Evolutionary conservation across 495 filamentous ascomycete species (phyloP).

Genomic region (Penicillium coffeae): DNA sequence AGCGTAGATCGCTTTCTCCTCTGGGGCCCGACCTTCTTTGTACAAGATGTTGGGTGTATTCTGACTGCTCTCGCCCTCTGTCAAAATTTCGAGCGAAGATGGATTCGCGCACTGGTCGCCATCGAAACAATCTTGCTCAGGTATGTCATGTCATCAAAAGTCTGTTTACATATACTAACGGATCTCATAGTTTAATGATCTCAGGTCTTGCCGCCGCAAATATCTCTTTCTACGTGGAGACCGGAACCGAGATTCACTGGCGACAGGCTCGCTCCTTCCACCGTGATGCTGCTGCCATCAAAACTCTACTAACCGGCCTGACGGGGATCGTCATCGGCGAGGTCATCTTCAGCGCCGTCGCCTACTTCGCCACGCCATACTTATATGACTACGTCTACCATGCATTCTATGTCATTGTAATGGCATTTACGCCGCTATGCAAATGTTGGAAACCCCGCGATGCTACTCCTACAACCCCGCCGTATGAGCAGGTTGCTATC

Average conservation of each 20-base stretch:
- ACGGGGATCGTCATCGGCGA: conserved; percentile 21
- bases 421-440: not conserved
- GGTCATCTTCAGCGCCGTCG: conserved; percentile 11
- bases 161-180: too few species aligned
- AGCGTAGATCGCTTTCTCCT: conserved; percentile 25
- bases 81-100: conserved; percentile 21
- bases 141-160: conserved; percentile 10
- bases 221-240: conserved; percentile 27
- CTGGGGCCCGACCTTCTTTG: conserved; percentile 40
- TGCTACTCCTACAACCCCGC: not conserved
- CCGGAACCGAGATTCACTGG: conserved; percentile 33
- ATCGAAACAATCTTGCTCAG: conserved; percentile 24
- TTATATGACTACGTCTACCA: conserved; percentile 10
- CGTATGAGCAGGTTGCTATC: conserved; percentile 14
- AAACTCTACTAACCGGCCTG: conserved; percentile 23
- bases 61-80: conserved; percentile 23
- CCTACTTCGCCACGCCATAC: conserved; percentile 17
- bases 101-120: conserved; percentile 18
- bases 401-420: not conserved
- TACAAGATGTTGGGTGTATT: conserved; percentile 34
- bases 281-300: conserved; percentile 22
- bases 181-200: conserved; percentile 17
- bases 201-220: conserved; percentile 26
- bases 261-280: conserved; percentile 26
- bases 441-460: conserved; percentile 4